These are phyloP conservation scores for Ulota crispa DNA, from an alignment of 225 moss, liverwort and hornwort species.

Conservation along the genomic window DNA sequence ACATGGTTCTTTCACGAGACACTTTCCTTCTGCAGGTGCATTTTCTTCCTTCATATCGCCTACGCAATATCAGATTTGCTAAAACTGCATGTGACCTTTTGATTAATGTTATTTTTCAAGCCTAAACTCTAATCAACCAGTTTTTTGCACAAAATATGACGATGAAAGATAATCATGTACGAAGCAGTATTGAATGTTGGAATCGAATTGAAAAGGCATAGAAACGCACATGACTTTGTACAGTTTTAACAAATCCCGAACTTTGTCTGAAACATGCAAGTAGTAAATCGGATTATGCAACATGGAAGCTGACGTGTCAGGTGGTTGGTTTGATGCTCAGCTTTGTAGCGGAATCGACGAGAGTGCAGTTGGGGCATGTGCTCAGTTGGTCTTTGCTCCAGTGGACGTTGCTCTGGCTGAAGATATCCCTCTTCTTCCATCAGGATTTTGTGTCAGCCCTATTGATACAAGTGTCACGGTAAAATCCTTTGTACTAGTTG, in stretches of 20 bases:
- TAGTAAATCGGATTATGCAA: not conserved
- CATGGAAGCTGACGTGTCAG: not conserved
- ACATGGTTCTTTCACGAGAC: constrained; percentile 74
- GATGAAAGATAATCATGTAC: not conserved
- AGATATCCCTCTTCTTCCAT: constrained; percentile 64
- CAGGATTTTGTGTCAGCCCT: constrained; percentile 77
- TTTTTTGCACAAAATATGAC: not conserved
- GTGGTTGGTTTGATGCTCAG: constrained; percentile 36
- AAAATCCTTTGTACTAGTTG: constrained; percentile 2
- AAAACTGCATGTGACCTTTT: not conserved
- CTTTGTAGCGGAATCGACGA: constrained; percentile 90
- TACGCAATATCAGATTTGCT: not conserved
- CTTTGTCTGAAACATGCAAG: not conserved
- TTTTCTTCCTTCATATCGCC: not conserved
- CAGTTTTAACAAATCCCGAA: not conserved
- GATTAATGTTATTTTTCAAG: not conserved
- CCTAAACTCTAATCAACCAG: not conserved
- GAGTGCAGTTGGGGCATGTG: constrained; percentile 85
- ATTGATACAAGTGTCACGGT: constrained; percentile 76
- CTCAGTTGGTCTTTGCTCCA: constrained; percentile 88
- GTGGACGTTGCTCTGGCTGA: constrained; percentile 81
- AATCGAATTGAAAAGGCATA: not conserved
- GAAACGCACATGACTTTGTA: not conserved
- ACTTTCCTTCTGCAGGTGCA: constrained; percentile 85
- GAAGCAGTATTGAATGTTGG: not conserved